phyloP scores from a whole-genome alignment of 2,329 filamentous ascomycete genomes.

The Bipolaris gigantea region DNA sequence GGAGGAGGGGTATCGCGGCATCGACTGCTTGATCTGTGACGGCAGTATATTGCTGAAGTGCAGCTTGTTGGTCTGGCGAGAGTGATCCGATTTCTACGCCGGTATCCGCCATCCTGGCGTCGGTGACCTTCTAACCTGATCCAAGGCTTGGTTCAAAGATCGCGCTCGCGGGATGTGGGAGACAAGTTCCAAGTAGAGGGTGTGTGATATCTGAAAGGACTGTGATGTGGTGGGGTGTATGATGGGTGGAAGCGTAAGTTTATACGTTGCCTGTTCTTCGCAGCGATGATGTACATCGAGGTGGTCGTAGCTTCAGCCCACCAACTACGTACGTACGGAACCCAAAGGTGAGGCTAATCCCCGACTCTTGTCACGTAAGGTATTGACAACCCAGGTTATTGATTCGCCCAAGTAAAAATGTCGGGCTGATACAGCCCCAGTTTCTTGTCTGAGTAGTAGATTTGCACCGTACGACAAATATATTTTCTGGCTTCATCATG shows the following conservation, averaged over 20 bases:
- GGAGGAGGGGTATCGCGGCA: conserved; percentile 76
- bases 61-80: conserved; percentile 75
- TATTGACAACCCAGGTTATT: conserved; percentile 1
- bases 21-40: conserved; percentile 82
- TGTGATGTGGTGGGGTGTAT: conserved; percentile 11
- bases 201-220: conserved; percentile 18
- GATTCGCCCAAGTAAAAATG: background rate
- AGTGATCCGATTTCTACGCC: conserved; percentile 67
- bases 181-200: background rate
- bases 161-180: background rate
- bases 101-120: conserved; percentile 41
- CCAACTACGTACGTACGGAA: conserved; percentile 8
- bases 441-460: background rate
- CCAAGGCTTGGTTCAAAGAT: background rate
- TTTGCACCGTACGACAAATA: background rate
- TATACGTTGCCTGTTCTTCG: conserved; percentile 20
- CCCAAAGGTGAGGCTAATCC: conserved; percentile 20
- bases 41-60: conserved; percentile 83
- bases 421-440: background rate
- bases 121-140: background rate
- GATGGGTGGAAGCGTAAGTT: conserved; percentile 5
- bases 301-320: conserved; percentile 17
- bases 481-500: background rate
- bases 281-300: conserved; percentile 20
- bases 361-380: conserved; percentile 14